Conservation (phyloP, 257 asterid genomes). For the Lycium barbarum region DNA sequence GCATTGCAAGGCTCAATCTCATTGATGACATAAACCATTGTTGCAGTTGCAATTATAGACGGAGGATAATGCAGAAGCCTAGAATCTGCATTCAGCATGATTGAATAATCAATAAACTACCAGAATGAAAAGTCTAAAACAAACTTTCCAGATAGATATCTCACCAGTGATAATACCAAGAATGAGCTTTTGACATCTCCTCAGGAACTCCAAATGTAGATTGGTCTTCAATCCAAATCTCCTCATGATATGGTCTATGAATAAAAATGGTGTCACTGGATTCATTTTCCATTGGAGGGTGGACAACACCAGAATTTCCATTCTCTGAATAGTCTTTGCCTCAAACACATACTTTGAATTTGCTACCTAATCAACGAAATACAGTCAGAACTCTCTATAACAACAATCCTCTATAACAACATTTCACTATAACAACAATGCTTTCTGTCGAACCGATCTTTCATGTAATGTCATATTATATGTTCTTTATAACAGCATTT, state of each 20-base stretch:
- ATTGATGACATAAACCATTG: conserved; percentile 47
- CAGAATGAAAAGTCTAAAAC: background rate
- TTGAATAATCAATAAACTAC: background rate
- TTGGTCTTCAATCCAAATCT: conserved; percentile 59
- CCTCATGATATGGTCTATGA: conserved; percentile 78
- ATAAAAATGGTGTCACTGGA: conserved; percentile 81
- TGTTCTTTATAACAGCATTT: too few relatives aligned
- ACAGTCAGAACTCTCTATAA: too few relatives aligned
- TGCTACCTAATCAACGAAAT: background rate
- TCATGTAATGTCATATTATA: too few relatives aligned
- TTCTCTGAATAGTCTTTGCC: conserved; percentile 19
- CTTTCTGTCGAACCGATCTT: too few relatives aligned
- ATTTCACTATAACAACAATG: too few relatives aligned
- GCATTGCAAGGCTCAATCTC: conserved; percentile 50
- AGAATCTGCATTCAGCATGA: conserved; percentile 22
- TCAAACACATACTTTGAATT: background rate
- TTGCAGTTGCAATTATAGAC: conserved; percentile 64
- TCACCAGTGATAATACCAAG: conserved; percentile 69
- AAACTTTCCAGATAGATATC: conserved; percentile 30
- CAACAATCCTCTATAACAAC: too few relatives aligned
- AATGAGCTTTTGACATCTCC: conserved; percentile 58
- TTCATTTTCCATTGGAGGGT: conserved; percentile 67
- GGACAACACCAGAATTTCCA: conserved; percentile 7
- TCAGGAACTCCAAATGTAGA: conserved; percentile 60
- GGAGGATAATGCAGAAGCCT: conserved; percentile 38